Base-by-base conservation (phyloP, 2,329 filamentous ascomycete species). In the Venturiaceae sp. region DNA sequence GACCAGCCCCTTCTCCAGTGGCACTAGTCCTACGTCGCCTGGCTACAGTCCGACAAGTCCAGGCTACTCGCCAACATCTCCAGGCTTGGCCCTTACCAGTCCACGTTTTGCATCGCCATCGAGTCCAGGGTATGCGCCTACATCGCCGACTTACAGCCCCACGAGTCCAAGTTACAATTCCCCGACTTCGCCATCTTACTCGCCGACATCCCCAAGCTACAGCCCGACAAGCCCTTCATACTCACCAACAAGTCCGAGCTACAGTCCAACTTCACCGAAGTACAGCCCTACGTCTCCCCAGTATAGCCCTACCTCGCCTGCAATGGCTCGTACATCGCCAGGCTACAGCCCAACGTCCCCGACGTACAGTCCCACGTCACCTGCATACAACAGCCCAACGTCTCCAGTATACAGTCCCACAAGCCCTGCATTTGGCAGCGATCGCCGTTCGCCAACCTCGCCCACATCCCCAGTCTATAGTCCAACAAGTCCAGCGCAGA, bases 1-100 rank as follows among this genome's bases (percentile, higher is more conserved):
- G 52, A 88, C 84, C 57, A 92, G 87, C 69, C 90, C 89, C 2
- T 92, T 91, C 79, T 85, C 85, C 68, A 86, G 80, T 56, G 72
- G 70, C 21, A 69, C 70, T 53, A 74, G 72, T 34, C 73, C 74
- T 2, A 67, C 69, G 32, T 72, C 69, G 53, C 72, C 72, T 8
- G 74, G 73, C 69, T 69, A 33, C 70, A 88, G 76, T 91, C 88
- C 59, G 88, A 89, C 2, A 88, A 87, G 87, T 34, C 88, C 88
- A 53, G 71, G 72, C 11, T 75, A 71, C 53, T 68, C 66, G 62
- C 61, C 68, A 60, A 53, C 69, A 4, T 73, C 71, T 13, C 76
- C 44, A 83, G 83, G 57, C 77, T 82, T 30, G 68, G 75, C 76
- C 60, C 72, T 78, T 53, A 77, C 76, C 55, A 75, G 76, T 61